Percentiles rank a stretch among this genome's conserved stretches.
Conservation (phyloP, 768 basidiomycete species). For the Lentinula raphanica region DNA sequence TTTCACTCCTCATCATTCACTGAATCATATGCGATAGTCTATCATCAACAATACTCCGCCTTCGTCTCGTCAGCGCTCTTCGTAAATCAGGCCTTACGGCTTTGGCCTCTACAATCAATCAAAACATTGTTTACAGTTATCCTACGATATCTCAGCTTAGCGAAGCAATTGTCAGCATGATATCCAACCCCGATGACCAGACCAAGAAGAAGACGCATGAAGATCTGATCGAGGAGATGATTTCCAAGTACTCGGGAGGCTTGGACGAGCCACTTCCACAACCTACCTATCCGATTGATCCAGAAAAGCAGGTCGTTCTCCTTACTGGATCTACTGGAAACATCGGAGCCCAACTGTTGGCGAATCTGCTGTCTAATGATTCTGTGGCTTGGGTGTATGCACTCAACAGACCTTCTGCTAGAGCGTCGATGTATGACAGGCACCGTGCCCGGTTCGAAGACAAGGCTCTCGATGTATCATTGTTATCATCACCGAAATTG, state of each 20-base stretch:
- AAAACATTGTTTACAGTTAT: slow-evolving; percentile 21
- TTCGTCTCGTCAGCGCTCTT: slow-evolving; percentile 31
- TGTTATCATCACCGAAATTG: slow-evolving; percentile 10
- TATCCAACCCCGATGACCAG: slow-evolving; percentile 16
- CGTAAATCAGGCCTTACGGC: slow-evolving; percentile 12
- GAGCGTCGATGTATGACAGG: slow-evolving; percentile 11
- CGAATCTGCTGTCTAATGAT: slow-evolving; percentile 18
- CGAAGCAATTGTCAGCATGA: slow-evolving; percentile 10
- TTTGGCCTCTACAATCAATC: slow-evolving; percentile 12
- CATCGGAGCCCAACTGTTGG: slow-evolving; percentile 32
- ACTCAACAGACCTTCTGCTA: slow-evolving; percentile 10
- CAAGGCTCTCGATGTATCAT: slow-evolving; percentile 11
- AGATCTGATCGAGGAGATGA: slow-evolving; percentile 10
- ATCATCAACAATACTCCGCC: slow-evolving; percentile 24
- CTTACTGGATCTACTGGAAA: slow-evolving; percentile 37
- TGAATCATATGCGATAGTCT: slow-evolving; percentile 13
- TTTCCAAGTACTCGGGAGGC: slow-evolving; percentile 6
- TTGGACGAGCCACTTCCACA: slow-evolving; percentile 23
- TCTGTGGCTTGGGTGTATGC: slow-evolving; percentile 13
- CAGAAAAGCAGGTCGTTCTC: slow-evolving; percentile 16
- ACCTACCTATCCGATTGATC: neutral
- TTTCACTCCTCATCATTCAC: neutral
- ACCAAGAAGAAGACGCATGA: slow-evolving; percentile 2
- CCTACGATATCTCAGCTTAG: slow-evolving; percentile 23
- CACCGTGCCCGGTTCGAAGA: slow-evolving; percentile 19